phyloP scores from a whole-genome alignment of 2,329 filamentous ascomycete genomes.

The Uncinocarpus reesii region DNA sequence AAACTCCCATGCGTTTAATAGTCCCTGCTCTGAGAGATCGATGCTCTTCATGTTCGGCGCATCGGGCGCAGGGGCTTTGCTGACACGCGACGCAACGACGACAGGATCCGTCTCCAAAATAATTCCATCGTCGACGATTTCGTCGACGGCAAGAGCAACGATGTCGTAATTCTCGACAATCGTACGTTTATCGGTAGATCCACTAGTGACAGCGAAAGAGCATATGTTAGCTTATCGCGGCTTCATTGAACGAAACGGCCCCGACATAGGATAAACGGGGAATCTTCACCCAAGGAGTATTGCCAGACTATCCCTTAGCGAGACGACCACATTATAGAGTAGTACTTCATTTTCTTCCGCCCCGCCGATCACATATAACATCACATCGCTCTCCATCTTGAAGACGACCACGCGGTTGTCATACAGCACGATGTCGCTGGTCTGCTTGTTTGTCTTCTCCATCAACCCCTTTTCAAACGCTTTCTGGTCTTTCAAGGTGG shows the following conservation, averaged over 20 bases:
- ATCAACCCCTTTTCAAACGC: constrained; percentile 92
- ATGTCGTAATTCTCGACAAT: constrained; percentile 98
- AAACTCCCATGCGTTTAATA: constrained; percentile 88
- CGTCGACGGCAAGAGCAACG: constrained; percentile 84
- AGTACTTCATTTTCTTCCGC: constrained; percentile 94
- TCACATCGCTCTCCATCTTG: constrained; percentile 95
- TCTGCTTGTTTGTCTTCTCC: constrained; percentile 93
- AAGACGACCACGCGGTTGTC: constrained; percentile 94
- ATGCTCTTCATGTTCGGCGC: constrained; percentile 80
- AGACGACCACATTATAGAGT: constrained; percentile 86
- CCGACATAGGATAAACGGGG: not conserved
- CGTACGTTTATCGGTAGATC: constrained; percentile 93
- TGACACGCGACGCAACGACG: constrained; percentile 83
- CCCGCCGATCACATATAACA: constrained; percentile 85
- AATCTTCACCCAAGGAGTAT: constrained; percentile 73
- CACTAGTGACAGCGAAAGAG: constrained; percentile 44
- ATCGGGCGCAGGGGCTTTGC: constrained; percentile 82
- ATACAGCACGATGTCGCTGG: constrained; percentile 90
- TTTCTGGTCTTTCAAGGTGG: constrained; percentile 85
- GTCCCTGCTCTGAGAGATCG: constrained; percentile 88
- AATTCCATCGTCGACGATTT: constrained; percentile 90
- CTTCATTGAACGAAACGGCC: not conserved
- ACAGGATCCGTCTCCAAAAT: constrained; percentile 96
- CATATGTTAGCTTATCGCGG: not conserved
- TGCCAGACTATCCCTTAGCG: constrained; percentile 80